Evolutionary conservation across 495 filamentous ascomycete species (phyloP), one percentile per base, ranked within the genome.

Genomic region (Trichodelitschia bisporula): DNA sequence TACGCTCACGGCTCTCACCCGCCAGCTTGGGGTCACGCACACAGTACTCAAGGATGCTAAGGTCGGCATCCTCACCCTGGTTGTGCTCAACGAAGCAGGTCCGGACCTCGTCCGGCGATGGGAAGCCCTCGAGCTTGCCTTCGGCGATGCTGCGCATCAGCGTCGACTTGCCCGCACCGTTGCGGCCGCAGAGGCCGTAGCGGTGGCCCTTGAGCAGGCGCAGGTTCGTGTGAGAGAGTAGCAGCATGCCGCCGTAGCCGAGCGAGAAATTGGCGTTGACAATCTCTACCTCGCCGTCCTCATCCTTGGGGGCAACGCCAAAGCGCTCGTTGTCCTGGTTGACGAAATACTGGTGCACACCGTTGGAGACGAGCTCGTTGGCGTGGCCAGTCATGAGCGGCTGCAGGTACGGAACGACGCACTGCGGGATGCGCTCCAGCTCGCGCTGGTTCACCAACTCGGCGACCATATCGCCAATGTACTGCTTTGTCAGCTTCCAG

Each of bases 41-140:
- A 37, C 86, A 71, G 46, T 80, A 99, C 28, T 93, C 79, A 9
- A 91, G 59, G 45, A 99, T 93, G 48, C 68, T 92, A 36, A 92
- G 69, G 38, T 93, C 82, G 29, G 83, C 82, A 53, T 90, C 83
- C 50, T 93, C 89, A 36, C 83, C 82, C 53, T 95, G 82, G 51
- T 90, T 91, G 56, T 99, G 86, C 61, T 99, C 86, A 14, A 99
- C 86, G 39, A 95, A 99, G 56, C 89, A 99, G 18, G 86, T 95
- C 32, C 74, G 71, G 33, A 99, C 69, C 34, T 77, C 69, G 35
- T 89, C 78, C 40, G 75, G 84, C 15, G 78, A 61, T 15, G 86
- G 86, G 57, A 99, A 99, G 15, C 86, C 86, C 49, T 99, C 86
- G 1, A 99, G 65, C 57, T 99, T 95, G 34, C 82, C 82, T 29